Conservation (phyloP, 495 filamentous ascomycete species). For the Talaromyces proteolyticus region DNA sequence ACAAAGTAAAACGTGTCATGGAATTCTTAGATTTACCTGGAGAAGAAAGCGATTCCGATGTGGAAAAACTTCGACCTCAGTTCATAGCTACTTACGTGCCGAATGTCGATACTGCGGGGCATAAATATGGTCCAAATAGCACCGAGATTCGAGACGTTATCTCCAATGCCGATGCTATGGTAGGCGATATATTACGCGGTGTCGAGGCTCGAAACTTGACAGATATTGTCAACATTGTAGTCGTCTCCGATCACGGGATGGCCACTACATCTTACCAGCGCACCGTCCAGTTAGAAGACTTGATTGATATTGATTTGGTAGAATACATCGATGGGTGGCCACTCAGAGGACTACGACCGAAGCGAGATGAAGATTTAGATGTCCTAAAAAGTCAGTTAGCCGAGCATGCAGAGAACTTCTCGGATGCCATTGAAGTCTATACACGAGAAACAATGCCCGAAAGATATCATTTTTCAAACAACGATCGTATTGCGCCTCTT, state of each 20-base stretch:
- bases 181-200: constrained; percentile 67
- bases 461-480: constrained; percentile 80
- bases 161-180: constrained; percentile 67
- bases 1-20: constrained; percentile 73
- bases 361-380: constrained; percentile 52
- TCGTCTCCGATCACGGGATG: constrained; percentile 99
- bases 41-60: constrained; percentile 36
- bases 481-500: constrained; percentile 81
- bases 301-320: constrained; percentile 67
- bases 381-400: constrained; percentile 26
- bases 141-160: constrained; percentile 80
- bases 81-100: constrained; percentile 93
- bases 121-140: constrained; percentile 87
- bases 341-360: constrained; percentile 77
- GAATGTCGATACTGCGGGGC: constrained; percentile 79
- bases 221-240: constrained; percentile 84
- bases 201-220: constrained; percentile 80
- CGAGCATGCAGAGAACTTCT: constrained; percentile 40
- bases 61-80: constrained; percentile 57
- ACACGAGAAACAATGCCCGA: constrained; percentile 83
- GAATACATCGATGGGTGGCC: constrained; percentile 94
- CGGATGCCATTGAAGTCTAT: constrained; percentile 75
- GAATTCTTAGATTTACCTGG: constrained; percentile 78
- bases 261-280: constrained; percentile 77
- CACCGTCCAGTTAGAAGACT: constrained; percentile 89